Percentiles rank a stretch among this genome's conserved stretches.
Evolutionary conservation across 345 rosid genomes (phyloP).

Genomic region (Populus davidiana): DNA sequence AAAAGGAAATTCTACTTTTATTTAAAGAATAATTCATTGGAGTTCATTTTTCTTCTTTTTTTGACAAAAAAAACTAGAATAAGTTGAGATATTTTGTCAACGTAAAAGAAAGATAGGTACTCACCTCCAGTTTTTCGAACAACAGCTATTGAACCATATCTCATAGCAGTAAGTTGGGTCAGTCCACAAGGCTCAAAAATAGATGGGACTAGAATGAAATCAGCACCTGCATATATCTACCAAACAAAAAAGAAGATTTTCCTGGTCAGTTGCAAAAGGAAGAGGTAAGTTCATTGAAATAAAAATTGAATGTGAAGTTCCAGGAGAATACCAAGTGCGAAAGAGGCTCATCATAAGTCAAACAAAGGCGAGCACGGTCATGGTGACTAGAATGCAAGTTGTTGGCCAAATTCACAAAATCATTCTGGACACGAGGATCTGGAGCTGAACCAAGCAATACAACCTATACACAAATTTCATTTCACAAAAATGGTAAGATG

Average conservation of each 20-base stretch:
- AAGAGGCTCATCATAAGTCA: conserved; percentile 93
- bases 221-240: conserved; percentile 90
- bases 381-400: conserved; percentile 63
- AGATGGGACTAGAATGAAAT: conserved; percentile 88
- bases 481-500: neutral
- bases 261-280: conserved; percentile 6
- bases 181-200: conserved; percentile 96
- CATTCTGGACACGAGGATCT: conserved; percentile 90
- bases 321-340: conserved; percentile 71
- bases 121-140: conserved; percentile 94
- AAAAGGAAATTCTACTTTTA: neutral
- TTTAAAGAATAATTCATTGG: neutral
- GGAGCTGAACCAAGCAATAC: conserved; percentile 95
- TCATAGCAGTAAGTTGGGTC: conserved; percentile 88
- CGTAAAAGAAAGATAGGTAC: neutral
- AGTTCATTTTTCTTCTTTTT: neutral
- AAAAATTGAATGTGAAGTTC: neutral
- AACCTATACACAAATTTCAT: conserved; percentile 50
- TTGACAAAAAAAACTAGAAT: neutral
- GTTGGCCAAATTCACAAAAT: conserved; percentile 75
- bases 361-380: conserved; percentile 73
- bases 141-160: conserved; percentile 87
- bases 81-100: neutral
- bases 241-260: neutral
- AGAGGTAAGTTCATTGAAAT: neutral